Percentiles rank a stretch among this genome's conserved stretches.
Conservation (phyloP, 768 basidiomycete genomes). For the Naganishia vishniacii region DNA sequence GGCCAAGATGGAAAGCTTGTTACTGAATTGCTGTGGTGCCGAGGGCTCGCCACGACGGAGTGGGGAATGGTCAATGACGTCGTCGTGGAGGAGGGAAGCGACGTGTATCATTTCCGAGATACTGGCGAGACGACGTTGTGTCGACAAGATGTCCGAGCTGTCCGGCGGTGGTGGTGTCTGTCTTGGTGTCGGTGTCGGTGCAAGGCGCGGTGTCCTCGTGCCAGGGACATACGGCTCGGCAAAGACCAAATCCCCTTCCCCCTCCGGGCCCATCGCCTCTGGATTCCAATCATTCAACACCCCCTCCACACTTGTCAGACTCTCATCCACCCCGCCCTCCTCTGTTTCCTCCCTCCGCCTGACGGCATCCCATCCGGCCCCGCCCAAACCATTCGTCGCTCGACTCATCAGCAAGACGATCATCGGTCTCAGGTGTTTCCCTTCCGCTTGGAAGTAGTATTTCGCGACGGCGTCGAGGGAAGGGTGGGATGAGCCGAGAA, state of each 20-base stretch:
- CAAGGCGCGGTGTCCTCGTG: neutral
- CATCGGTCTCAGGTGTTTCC: conserved; percentile 80
- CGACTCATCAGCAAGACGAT: conserved; percentile 82
- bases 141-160: conserved; percentile 60
- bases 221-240: conserved; percentile 36
- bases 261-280: conserved; percentile 39
- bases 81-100: conserved; percentile 86
- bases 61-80: conserved; percentile 69
- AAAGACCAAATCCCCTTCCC: conserved; percentile 32
- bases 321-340: conserved; percentile 62
- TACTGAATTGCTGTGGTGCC: conserved; percentile 73
- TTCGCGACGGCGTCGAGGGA: conserved; percentile 78
- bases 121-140: conserved; percentile 86
- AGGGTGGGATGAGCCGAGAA: conserved; percentile 85
- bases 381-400: conserved; percentile 85
- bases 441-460: conserved; percentile 77
- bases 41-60: conserved; percentile 65
- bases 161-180: conserved; percentile 17
- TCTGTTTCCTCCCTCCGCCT: conserved; percentile 22
- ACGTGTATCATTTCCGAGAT: conserved; percentile 98
- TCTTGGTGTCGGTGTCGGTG: neutral
- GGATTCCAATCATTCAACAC: conserved; percentile 90
- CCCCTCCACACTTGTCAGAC: conserved; percentile 66
- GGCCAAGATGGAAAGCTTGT: conserved; percentile 87
- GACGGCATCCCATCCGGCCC: conserved; percentile 48